Evolutionary conservation across 441 rosid species (phyloP).

Genomic region (Brassica hybrid): DNA sequence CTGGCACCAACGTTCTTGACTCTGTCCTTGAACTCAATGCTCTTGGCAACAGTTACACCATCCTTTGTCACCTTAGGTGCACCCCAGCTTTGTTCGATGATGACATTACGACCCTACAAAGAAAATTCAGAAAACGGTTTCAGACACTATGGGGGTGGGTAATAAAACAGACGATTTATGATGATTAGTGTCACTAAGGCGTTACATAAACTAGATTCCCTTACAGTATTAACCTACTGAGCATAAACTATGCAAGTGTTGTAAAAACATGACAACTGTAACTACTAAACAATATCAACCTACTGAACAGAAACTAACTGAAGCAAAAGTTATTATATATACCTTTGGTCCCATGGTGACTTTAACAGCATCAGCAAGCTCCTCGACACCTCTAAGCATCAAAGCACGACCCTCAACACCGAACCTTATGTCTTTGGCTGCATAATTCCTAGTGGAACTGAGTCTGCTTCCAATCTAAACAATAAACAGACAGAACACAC

Average conservation of each 20-base stretch:
- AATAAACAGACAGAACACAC: background rate
- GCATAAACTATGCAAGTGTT: background rate
- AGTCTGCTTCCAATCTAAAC: constrained; percentile 72
- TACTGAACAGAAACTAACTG: background rate
- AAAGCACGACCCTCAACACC: constrained; percentile 83
- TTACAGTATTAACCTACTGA: background rate
- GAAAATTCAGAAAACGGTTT: background rate
- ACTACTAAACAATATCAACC: background rate
- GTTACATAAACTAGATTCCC: background rate
- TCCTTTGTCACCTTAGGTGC: constrained; percentile 90
- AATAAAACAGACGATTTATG: background rate
- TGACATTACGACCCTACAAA: constrained; percentile 76
- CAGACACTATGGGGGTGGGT: background rate
- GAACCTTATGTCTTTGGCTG: constrained; percentile 75
- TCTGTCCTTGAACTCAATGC: constrained; percentile 85
- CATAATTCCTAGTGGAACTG: constrained; percentile 74
- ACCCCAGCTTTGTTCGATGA: constrained; percentile 82
- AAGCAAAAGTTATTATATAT: background rate
- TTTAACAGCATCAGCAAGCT: constrained; percentile 81
- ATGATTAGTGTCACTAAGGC: background rate
- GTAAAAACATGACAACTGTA: background rate
- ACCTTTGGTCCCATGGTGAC: constrained; percentile 97
- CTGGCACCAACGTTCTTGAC: constrained; percentile 93
- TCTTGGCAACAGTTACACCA: constrained; percentile 88
- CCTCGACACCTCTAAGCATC: constrained; percentile 89